Base-by-base conservation (phyloP, 768 basidiomycete species). In the Kwoniella europaea region DNA sequence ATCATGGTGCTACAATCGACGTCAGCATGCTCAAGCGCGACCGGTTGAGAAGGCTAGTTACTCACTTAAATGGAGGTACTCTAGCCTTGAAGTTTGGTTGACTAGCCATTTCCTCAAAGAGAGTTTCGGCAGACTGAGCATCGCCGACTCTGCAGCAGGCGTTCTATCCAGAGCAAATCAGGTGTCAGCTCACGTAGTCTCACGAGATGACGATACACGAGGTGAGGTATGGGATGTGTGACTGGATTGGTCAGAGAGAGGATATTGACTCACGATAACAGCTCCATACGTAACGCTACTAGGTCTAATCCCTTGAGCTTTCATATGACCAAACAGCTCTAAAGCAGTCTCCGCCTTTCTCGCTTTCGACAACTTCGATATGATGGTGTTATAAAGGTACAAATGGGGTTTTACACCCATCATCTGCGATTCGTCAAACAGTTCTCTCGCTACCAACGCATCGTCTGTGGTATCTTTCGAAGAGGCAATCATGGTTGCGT, bases 401-500 rank as follows among this genome's bases (percentile, higher is more conserved):
- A 91, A 87, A 79, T 92, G 94, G 16, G 93, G 91, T 42, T 78
- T 74, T 50, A 96, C 91, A 10, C 89, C 89, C 29, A 88, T 87
- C 55, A 85, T 82, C 71, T 89, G 87, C 22, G 91, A 87, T 83
- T 99, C 95, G 35, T 90, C 85, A 85, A 91, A 98, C 41, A 98
- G 87, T 41, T 89, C 87, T 83, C 94, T 86, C 0, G 94, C 95
- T 73, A 94, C 92, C 3, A 90, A 88, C 0, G 94, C 91, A 76
- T 98, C 96, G 83, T 98, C 96, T 12, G 97, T 98, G 22, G 96
- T 97, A 74, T 98, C 94, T 84, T 91, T 93, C 76, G 93, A 89
- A 71, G 88, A 87, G 53, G 90, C 87, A 72, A 99, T 94, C 77
- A 98, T 87, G 4, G 92, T 91, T 5, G 92, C 96, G 79, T 98